Evolutionary conservation across 2,329 filamentous ascomycete genomes (phyloP), one percentile per base, ranked within the genome.

Genomic region (Zalaria obscura): DNA sequence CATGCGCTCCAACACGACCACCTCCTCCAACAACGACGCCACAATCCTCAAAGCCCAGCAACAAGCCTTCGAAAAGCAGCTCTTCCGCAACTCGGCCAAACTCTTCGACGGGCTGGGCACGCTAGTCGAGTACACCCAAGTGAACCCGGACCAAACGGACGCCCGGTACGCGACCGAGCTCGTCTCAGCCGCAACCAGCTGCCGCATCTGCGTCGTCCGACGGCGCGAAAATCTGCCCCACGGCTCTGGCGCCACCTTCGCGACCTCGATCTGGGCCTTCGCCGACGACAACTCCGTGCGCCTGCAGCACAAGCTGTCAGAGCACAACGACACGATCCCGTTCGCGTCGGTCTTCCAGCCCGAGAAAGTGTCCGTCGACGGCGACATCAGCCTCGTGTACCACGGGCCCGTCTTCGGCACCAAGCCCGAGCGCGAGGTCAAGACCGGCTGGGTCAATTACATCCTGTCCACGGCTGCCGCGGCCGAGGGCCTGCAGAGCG

Each of bases 361-460:
- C 0, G 53, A 58, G n/a, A 68, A 68, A 43, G 59, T 67, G 10
- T 59, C 58, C 5, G 49, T 69, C 9, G 60, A 61, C 1, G 52
- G 61, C 0, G 54, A 57, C 0, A 60, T 60, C 29, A 48, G 55
- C 26, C 55, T 69, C 8, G 56, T 55, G 18, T 66, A 64, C 40
- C 64, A 68, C 41, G 54, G 56, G 7, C 48, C 56, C 4, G 45
- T 47, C 4, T 64, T 58, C 48, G 63, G 59, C 0, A 54, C 52
- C 3, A 47, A 54, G 27, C 47, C 59, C 1, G 39, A 55, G n/a
- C 57, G 53, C 29, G 53, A 57, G 10, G 55, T 55, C 11, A 60
- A 58, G 35, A 66, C 64, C 1, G 62, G 53, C 7, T 68, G 65
- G 65, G 55, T 67, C 18, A 68, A 67, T 40, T 68, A 67, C 41